A percentile compares a stretch with the other conserved stretches of the same genome.
Evolutionary conservation across 2,329 filamentous ascomycete genomes (phyloP).

Genomic region (Chalaropsis thielavioides): DNA sequence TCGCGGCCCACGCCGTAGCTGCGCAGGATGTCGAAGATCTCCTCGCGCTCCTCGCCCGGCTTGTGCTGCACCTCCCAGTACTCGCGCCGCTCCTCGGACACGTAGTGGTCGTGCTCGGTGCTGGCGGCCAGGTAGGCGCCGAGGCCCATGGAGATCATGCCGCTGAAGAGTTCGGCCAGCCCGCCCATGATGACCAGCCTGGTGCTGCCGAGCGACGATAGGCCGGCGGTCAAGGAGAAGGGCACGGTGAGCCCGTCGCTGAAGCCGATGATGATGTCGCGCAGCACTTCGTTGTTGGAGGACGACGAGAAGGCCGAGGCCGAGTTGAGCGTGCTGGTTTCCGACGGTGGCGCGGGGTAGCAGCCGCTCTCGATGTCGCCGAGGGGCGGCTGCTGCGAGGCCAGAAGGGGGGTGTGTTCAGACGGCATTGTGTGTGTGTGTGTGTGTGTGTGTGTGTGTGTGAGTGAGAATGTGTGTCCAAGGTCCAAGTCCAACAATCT

Average conservation of each 20-base stretch:
- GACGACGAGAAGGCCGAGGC: slow-evolving; percentile 22
- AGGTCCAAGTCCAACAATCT: too few relatives aligned
- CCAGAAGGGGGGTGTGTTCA: slow-evolving; percentile 12
- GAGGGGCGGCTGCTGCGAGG: neutral
- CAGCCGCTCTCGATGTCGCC: slow-evolving; percentile 11
- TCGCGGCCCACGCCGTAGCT: slow-evolving; percentile 34
- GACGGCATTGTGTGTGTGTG: neutral
- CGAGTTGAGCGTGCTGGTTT: slow-evolving; percentile 16
- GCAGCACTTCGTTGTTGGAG: slow-evolving; percentile 34
- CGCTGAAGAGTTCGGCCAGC: slow-evolving; percentile 59
- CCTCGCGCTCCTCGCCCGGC: slow-evolving; percentile 32
- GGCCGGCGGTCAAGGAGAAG: slow-evolving; percentile 62
- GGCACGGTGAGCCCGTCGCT: slow-evolving; percentile 68
- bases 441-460: neutral
- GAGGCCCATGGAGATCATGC: slow-evolving; percentile 64
- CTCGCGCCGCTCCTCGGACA: slow-evolving; percentile 35
- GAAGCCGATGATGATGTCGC: slow-evolving; percentile 60
- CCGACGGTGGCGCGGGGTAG: neutral
- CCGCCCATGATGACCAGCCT: slow-evolving; percentile 57
- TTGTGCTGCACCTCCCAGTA: slow-evolving; percentile 29
- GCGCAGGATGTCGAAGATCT: slow-evolving; percentile 36
- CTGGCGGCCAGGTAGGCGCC: slow-evolving; percentile 56
- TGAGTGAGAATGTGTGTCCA: neutral
- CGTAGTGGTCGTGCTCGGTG: slow-evolving; percentile 39
- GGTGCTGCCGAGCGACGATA: slow-evolving; percentile 50